Percentiles rank a stretch among this genome's conserved stretches.
phyloP scores from a whole-genome alignment of 306 rosid species.

The Spatholobus suberectus region DNA sequence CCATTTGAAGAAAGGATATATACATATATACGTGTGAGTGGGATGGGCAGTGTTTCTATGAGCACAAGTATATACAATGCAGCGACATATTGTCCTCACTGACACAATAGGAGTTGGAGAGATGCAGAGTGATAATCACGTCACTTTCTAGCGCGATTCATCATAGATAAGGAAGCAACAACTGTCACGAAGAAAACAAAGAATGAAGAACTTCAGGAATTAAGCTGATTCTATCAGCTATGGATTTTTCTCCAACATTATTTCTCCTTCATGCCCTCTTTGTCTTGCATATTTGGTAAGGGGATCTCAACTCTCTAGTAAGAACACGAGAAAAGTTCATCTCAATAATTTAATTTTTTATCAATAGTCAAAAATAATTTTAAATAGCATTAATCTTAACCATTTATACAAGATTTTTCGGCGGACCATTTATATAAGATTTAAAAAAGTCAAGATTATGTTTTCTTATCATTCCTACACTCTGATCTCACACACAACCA shows the following conservation, averaged over 20 bases:
- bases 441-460: neutral
- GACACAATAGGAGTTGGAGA: conserved; percentile 5
- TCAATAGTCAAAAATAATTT: neutral
- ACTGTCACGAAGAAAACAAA: conserved; percentile 18
- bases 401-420: neutral
- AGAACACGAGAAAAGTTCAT: neutral
- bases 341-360: neutral
- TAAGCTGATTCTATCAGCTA: neutral
- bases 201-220: neutral
- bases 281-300: neutral
- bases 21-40: conserved; percentile 4
- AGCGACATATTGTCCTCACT: conserved; percentile 40
- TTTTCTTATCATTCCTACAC: no score
- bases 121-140: conserved; percentile 6
- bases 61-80: conserved; percentile 34
- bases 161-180: neutral
- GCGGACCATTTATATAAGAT: no score
- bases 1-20: neutral
- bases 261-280: neutral
- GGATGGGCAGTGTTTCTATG: conserved; percentile 13
- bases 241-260: conserved; percentile 21
- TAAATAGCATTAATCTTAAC: neutral
- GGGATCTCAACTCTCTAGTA: neutral
- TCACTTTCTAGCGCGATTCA: conserved; percentile 31
- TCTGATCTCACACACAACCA: neutral